A percentile compares a stretch with the other conserved stretches of the same genome.
Evolutionary conservation across 495 filamentous ascomycete genomes (phyloP).

Genomic region (Podospora pseudoanserina): DNA sequence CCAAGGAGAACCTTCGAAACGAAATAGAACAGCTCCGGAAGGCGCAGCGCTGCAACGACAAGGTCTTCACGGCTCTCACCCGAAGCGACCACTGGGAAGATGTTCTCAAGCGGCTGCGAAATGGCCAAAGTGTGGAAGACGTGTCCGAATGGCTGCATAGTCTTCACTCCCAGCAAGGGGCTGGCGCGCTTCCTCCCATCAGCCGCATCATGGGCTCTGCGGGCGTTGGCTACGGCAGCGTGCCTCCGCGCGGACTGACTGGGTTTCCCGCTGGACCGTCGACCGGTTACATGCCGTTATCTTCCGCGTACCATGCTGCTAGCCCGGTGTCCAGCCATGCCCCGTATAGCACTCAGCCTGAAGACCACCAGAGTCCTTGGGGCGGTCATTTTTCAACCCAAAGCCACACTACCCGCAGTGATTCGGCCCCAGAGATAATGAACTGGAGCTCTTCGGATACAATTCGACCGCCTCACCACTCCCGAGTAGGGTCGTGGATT

Average conservation of each 20-base stretch:
- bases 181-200: constrained; percentile 17
- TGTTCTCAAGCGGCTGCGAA: constrained; percentile 45
- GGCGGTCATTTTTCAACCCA: constrained; percentile 38
- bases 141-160: constrained; percentile 46
- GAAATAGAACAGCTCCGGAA: constrained; percentile 51
- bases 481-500: constrained; percentile 42
- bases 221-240: not conserved
- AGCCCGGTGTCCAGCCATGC: constrained; percentile 23
- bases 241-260: constrained; percentile 1
- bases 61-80: constrained; percentile 45
- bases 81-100: constrained; percentile 45
- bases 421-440: constrained; percentile 38
- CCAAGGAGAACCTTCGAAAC: constrained; percentile 50
- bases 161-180: constrained; percentile 17
- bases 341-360: constrained; percentile 28
- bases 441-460: constrained; percentile 36
- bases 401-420: constrained; percentile 36
- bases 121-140: constrained; percentile 45
- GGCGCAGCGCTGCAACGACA: constrained; percentile 44
- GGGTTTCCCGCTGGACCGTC: constrained; percentile 11
- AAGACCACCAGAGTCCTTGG: constrained; percentile 41
- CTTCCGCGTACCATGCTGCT: constrained; percentile 9
- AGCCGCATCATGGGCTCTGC: constrained; percentile 12
- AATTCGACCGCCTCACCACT: constrained; percentile 28
- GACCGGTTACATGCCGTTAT: constrained; percentile 14